phyloP scores from a whole-genome alignment of 164 flowering plant species.

The Platanus orientalis region DNA sequence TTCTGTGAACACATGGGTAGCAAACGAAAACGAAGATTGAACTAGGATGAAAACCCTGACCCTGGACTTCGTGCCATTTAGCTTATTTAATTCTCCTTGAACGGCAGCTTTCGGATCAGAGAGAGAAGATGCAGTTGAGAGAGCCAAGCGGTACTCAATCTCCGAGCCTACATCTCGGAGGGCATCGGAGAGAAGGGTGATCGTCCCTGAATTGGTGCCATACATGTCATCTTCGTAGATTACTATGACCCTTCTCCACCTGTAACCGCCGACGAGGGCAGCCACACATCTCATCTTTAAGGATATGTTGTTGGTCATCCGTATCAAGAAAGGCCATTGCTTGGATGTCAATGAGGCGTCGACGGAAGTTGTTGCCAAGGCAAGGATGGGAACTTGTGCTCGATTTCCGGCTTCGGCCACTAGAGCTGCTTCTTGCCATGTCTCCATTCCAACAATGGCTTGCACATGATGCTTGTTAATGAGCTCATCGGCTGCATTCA shows the following conservation, averaged over 20 bases:
- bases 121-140: slow-evolving; percentile 16
- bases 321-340: slow-evolving; percentile 44
- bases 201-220: slow-evolving; percentile 10
- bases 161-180: slow-evolving; percentile 16
- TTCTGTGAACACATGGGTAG: slow-evolving; percentile 14
- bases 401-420: slow-evolving; percentile 36
- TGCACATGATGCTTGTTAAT: slow-evolving; percentile 22
- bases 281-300: slow-evolving; percentile 34
- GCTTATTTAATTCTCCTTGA: slow-evolving; percentile 10
- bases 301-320: slow-evolving; percentile 21
- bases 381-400: slow-evolving; percentile 39
- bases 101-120: slow-evolving; percentile 15
- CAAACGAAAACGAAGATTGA: slow-evolving; percentile 13
- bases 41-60: slow-evolving; percentile 26
- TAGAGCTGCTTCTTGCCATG: slow-evolving; percentile 44
- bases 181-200: slow-evolving; percentile 18
- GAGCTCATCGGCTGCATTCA: slow-evolving; percentile 30
- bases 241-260: slow-evolving; percentile 22
- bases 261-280: slow-evolving; percentile 23
- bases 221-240: slow-evolving; percentile 41
- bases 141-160: slow-evolving; percentile 15
- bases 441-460: slow-evolving; percentile 33
- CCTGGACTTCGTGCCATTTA: slow-evolving; percentile 13
- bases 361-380: slow-evolving; percentile 31
- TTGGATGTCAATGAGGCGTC: slow-evolving; percentile 17